A percentile compares a stretch with the other conserved stretches of the same genome.
phyloP scores from a whole-genome alignment of 441 rosid species.

The Croton laevigatus region DNA sequence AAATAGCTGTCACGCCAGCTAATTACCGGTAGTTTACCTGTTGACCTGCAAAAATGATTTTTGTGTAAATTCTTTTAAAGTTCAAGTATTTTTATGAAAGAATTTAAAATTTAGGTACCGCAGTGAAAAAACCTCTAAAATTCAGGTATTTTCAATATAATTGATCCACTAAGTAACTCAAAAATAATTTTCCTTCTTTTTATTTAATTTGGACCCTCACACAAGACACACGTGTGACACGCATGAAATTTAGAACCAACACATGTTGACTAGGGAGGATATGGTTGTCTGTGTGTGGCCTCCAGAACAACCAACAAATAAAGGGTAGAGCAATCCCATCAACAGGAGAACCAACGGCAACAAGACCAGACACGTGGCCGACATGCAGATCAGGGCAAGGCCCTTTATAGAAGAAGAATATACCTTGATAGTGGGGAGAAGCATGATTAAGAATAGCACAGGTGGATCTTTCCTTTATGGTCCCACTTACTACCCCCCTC shows the following conservation, averaged over 20 bases:
- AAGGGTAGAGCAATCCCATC: slow-evolving; percentile 32
- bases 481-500: slow-evolving; percentile 17
- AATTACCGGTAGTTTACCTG: too few relatives aligned
- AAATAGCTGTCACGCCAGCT: too few relatives aligned
- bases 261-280: neutral
- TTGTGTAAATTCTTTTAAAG: too few relatives aligned
- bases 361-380: slow-evolving; percentile 56
- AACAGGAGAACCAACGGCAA: slow-evolving; percentile 32
- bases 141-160: too few relatives aligned
- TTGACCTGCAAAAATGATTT: too few relatives aligned
- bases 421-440: slow-evolving; percentile 49
- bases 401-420: slow-evolving; percentile 33
- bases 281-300: slow-evolving; percentile 42
- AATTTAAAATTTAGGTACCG: too few relatives aligned
- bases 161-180: too few relatives aligned
- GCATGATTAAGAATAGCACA: slow-evolving; percentile 34
- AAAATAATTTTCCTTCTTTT: too few relatives aligned
- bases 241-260: slow-evolving; percentile 19
- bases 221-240: slow-evolving; percentile 9
- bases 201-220: slow-evolving; percentile 1
- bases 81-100: too few relatives aligned
- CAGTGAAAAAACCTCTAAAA: too few relatives aligned
- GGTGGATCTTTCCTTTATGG: slow-evolving; percentile 29
- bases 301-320: slow-evolving; percentile 44
- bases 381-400: slow-evolving; percentile 47